Conservation (phyloP, 495 filamentous ascomycete genomes). For the Penicillium arizonense region DNA sequence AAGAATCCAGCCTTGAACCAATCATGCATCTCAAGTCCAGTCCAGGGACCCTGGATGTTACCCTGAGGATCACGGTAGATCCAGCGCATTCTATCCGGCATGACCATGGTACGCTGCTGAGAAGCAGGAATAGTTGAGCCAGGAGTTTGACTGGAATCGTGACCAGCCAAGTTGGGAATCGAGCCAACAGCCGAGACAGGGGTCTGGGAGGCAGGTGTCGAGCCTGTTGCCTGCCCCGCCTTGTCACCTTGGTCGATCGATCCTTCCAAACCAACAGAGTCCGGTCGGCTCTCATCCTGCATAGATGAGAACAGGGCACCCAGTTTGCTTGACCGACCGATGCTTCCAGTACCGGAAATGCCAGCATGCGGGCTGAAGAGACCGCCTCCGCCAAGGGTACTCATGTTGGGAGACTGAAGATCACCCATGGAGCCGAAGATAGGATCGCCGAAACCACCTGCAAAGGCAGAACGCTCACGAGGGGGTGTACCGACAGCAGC, state of each 20-base stretch:
- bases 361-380: slow-evolving; percentile 51
- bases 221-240: slow-evolving; percentile 27
- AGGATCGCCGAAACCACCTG: slow-evolving; percentile 67
- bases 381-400: slow-evolving; percentile 55
- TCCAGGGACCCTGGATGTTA: slow-evolving; percentile 88
- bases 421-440: slow-evolving; percentile 72
- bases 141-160: slow-evolving; percentile 34
- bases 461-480: slow-evolving; percentile 64
- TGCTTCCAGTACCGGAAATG: slow-evolving; percentile 47
- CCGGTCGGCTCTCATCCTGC: slow-evolving; percentile 65
- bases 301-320: slow-evolving; percentile 87
- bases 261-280: slow-evolving; percentile 50
- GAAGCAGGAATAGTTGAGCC: slow-evolving; percentile 60
- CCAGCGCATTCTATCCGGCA: slow-evolving; percentile 99
- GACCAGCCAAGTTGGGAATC: slow-evolving; percentile 30
- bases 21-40: slow-evolving; percentile 97
- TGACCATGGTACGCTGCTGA: slow-evolving; percentile 91
- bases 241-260: slow-evolving; percentile 27
- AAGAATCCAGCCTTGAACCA: slow-evolving; percentile 99
- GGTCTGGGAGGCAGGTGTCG: slow-evolving; percentile 38
- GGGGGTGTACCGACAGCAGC: slow-evolving; percentile 69
- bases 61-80: slow-evolving; percentile 95
- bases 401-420: slow-evolving; percentile 70
- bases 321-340: slow-evolving; percentile 77
- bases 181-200: slow-evolving; percentile 46